phyloP scores from a whole-genome alignment of 495 filamentous ascomycete species.

The Apodospora peruviana region DNA sequence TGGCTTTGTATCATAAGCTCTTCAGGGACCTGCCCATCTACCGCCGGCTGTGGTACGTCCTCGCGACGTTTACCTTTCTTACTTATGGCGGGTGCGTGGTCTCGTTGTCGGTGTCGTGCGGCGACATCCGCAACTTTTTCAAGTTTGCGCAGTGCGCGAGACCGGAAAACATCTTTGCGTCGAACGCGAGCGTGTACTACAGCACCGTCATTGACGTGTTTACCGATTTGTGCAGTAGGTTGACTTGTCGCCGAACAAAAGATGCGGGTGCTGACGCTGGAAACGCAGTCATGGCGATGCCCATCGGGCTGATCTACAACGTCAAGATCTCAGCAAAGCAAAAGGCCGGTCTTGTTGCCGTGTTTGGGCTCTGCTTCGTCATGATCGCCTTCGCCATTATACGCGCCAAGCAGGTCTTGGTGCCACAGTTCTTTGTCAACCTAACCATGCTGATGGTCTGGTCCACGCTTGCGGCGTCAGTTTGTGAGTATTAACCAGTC shows the following conservation, averaged over 20 bases:
- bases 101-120: constrained; percentile 33
- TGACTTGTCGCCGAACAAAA: not conserved
- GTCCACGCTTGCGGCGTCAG: constrained; percentile 28
- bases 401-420: constrained; percentile 35
- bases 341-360: constrained; percentile 40
- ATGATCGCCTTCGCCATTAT: constrained; percentile 48
- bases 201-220: constrained; percentile 41
- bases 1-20: constrained; percentile 41
- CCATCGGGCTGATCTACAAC: constrained; percentile 44
- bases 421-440: constrained; percentile 27
- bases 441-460: constrained; percentile 28
- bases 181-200: constrained; percentile 37
- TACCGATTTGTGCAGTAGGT: constrained; percentile 31
- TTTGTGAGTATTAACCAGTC: constrained; percentile 20
- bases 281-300: constrained; percentile 44
- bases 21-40: constrained; percentile 34
- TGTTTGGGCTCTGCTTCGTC: constrained; percentile 47
- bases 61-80: constrained; percentile 28
- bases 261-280: constrained; percentile 1
- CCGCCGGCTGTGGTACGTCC: constrained; percentile 32
- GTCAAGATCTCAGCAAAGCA: constrained; percentile 38
- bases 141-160: constrained; percentile 25
- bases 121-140: constrained; percentile 36
- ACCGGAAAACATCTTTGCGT: constrained; percentile 24
- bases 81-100: constrained; percentile 37